Percentiles rank a stretch among this genome's conserved stretches.
Conservation (phyloP, 768 basidiomycete species). For the Tephrocybe sp. region DNA sequence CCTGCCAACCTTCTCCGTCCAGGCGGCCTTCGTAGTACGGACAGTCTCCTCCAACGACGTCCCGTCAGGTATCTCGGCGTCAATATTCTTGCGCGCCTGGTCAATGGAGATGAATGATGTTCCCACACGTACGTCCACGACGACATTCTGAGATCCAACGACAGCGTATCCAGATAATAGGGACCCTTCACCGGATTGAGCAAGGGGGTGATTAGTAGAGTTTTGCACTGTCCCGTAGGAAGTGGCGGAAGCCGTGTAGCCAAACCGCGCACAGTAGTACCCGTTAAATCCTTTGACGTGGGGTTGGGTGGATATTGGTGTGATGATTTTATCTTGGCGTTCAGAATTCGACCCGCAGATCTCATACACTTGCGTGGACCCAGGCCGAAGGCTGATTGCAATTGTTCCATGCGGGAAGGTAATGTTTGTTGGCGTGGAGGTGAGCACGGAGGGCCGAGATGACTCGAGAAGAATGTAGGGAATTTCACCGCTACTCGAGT, state of each 20-base stretch:
- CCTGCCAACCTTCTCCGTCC: conserved; percentile 57
- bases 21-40: conserved; percentile 43
- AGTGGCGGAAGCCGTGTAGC: conserved; percentile 25
- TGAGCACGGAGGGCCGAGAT: conserved; percentile 59
- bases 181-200: conserved; percentile 36
- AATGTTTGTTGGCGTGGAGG: conserved; percentile 44
- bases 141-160: conserved; percentile 35
- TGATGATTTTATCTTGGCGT: conserved; percentile 45
- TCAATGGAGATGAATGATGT: conserved; percentile 76
- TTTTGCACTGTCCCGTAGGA: conserved; percentile 53
- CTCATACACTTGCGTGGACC: conserved; percentile 34
- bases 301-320: conserved; percentile 46
- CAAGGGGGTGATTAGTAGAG: conserved; percentile 31
- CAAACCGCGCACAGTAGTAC: conserved; percentile 64
- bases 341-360: conserved; percentile 68
- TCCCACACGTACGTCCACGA: conserved; percentile 67
- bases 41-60: conserved; percentile 52
- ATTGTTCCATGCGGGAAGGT: conserved; percentile 58
- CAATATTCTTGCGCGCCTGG: conserved; percentile 54
- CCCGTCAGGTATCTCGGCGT: conserved; percentile 46
- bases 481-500: conserved; percentile 14
- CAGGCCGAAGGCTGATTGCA: conserved; percentile 26
- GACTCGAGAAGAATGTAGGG: conserved; percentile 72
- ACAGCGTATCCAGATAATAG: conserved; percentile 51
- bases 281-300: conserved; percentile 44